Evolutionary conservation across 176 grass and related monocot species (phyloP), one percentile per base, ranked within the genome.

Genomic region (Oryza brachyantha): DNA sequence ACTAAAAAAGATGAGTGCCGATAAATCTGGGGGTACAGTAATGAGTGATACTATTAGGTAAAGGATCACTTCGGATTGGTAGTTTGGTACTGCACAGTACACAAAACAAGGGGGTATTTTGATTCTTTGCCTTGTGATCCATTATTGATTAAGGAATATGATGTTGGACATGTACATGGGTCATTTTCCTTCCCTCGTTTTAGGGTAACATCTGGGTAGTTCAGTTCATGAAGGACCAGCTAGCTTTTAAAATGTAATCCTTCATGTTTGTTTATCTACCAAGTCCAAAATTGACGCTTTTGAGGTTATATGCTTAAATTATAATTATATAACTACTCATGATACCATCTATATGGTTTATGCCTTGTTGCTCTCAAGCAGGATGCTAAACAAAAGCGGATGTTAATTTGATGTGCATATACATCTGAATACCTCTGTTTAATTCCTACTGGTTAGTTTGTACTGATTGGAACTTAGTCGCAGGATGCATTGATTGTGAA

Each of bases 401-500:
- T 48, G 65, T 29, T 66, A 28, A 9, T 68, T 38, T 64, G 54
- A 70, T 32, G 21, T 38, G 8, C 24, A 5, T 22, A 17, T 28
- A 31, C 13, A 41, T 26, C 10, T 28, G n/a, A 61, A 26, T 29
- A 38, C 45, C 11, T 80, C 68, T 31, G 13, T 17, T 82, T 70
- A 72, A 25, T 60, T 70, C 34, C 6, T 25, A 29, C 50, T 66
- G 21, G 57, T 81, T 32, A 39, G 31, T 34, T 75, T 69, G 39
- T 10, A 69, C 59, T 61, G 21, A 9, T 80, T 27, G 42, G 45
- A 77, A 59, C 68, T 85, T 78, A 31, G 46, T 85, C 82, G 41
- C 86, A 97, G 94, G 85, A 81, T 36, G 42, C 82, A 24, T 36
- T 84, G 42, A 79, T 84, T 64, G 83, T 92, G 81, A 97, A 88